phyloP scores from a whole-genome alignment of 2,329 filamentous ascomycete genomes.

The Hypoxylon sp. region DNA sequence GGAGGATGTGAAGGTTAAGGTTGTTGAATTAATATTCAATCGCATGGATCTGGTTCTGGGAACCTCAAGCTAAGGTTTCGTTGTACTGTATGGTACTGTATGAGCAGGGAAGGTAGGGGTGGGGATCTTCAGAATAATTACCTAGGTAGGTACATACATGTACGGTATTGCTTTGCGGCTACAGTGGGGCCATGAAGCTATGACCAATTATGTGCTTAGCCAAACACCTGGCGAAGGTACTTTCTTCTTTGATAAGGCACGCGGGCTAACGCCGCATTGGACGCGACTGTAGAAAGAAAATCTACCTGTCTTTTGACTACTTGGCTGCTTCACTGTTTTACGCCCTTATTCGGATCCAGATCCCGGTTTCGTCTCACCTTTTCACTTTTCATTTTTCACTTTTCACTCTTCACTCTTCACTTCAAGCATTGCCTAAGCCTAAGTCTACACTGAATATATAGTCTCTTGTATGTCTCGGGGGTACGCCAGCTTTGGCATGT shows the following conservation, averaged over 20 bases:
- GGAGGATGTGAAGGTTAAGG: slow-evolving; percentile 2
- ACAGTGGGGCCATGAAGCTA: too few species aligned
- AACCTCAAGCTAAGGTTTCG: not conserved
- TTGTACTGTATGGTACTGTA: not conserved
- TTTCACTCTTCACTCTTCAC: not conserved
- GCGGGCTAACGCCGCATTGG: slow-evolving; percentile 26
- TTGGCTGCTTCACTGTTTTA: not conserved
- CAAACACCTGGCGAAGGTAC: not conserved
- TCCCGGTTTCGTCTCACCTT: not conserved
- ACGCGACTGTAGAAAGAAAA: slow-evolving; percentile 29
- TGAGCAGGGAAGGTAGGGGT: not conserved
- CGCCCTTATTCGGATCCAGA: not conserved
- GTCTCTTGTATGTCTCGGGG: not conserved
- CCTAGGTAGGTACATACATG: too few species aligned
- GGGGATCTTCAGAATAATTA: not conserved
- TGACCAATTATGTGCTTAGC: not conserved
- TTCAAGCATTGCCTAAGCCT: not conserved
- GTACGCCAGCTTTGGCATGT: slow-evolving; percentile 10
- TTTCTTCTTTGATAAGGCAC: not conserved
- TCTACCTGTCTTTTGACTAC: not conserved
- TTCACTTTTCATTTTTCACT: not conserved
- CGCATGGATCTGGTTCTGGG: not conserved
- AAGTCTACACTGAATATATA: not conserved
- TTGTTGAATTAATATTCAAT: not conserved
- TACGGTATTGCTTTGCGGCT: too few species aligned